Percentiles rank a stretch among this genome's conserved stretches.
Evolutionary conservation across 2,329 filamentous ascomycete genomes (phyloP).

Genomic region (Capronia coronata): DNA sequence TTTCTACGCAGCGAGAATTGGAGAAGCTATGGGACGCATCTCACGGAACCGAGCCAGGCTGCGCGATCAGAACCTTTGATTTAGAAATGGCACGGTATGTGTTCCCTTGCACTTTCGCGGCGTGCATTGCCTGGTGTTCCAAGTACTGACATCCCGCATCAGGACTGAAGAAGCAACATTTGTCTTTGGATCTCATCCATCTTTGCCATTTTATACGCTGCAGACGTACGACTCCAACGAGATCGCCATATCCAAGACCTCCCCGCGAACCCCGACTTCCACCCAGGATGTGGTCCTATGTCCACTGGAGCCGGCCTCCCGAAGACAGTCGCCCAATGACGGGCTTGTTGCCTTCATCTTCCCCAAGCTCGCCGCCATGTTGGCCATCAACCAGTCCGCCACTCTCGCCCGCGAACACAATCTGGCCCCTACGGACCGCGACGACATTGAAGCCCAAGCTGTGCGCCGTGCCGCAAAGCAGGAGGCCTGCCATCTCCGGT

Average conservation of each 20-base stretch:
- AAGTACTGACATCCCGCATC: conserved; percentile 21
- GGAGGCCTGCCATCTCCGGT: conserved; percentile 43
- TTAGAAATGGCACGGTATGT: conserved; percentile 39
- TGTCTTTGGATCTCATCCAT: conserved; percentile 37
- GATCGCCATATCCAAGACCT: conserved; percentile 38
- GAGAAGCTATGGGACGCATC: conserved; percentile 41
- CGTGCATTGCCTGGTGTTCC: neutral
- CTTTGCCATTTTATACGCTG: conserved; percentile 42
- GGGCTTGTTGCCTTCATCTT: conserved; percentile 43
- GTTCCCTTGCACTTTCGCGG: neutral
- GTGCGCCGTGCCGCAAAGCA: conserved; percentile 40
- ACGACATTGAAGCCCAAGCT: conserved; percentile 40
- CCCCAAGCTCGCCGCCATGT: conserved; percentile 45
- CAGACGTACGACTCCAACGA: conserved; percentile 40
- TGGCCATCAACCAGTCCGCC: conserved; percentile 43
- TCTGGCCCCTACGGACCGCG: conserved; percentile 37
- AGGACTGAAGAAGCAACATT: conserved; percentile 40
- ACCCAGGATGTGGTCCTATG: conserved; percentile 41
- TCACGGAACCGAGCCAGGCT: conserved; percentile 38
- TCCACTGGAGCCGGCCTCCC: conserved; percentile 35
- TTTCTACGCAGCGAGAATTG: conserved; percentile 38
- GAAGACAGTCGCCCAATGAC: conserved; percentile 38
- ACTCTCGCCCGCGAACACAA: conserved; percentile 37
- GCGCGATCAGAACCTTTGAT: conserved; percentile 34
- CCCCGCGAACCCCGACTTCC: conserved; percentile 37